Evolutionary conservation across 495 filamentous ascomycete genomes (phyloP).

Genomic region (Letharia lupina): DNA sequence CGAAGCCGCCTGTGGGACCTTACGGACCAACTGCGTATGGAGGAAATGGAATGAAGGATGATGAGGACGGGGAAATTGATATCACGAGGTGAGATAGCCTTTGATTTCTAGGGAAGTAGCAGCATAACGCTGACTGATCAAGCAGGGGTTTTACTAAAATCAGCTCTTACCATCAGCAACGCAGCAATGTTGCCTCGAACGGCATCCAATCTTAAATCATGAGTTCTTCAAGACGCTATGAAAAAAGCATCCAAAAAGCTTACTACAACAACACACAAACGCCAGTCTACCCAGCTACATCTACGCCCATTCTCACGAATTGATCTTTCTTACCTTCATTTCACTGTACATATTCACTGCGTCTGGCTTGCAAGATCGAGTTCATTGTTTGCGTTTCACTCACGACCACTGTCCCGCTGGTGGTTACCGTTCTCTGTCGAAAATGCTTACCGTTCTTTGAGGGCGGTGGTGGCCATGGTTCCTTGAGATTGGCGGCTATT

Average conservation of each 20-base stretch:
- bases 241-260: not conserved
- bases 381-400: not conserved
- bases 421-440: not conserved
- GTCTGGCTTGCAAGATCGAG: not conserved
- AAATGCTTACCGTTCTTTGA: not conserved
- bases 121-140: constrained; percentile 26
- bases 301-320: not conserved
- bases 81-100: constrained; percentile 49
- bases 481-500: not conserved
- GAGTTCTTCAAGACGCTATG: not conserved
- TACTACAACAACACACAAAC: not conserved
- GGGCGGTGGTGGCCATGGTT: not conserved
- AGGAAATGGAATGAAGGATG: constrained; percentile 38
- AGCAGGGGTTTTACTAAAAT: constrained; percentile 64
- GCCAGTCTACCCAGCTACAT: no score
- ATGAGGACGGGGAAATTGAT: constrained; percentile 55
- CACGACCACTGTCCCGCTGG: not conserved
- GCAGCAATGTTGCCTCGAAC: constrained; percentile 37
- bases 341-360: not conserved
- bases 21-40: constrained; percentile 19
- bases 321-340: not conserved
- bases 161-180: constrained; percentile 53
- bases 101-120: not conserved
- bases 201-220: not conserved
- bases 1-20: constrained; percentile 5